Evolutionary conservation across 2,329 filamentous ascomycete genomes (phyloP).

Genomic region (Colletotrichum destructivum): DNA sequence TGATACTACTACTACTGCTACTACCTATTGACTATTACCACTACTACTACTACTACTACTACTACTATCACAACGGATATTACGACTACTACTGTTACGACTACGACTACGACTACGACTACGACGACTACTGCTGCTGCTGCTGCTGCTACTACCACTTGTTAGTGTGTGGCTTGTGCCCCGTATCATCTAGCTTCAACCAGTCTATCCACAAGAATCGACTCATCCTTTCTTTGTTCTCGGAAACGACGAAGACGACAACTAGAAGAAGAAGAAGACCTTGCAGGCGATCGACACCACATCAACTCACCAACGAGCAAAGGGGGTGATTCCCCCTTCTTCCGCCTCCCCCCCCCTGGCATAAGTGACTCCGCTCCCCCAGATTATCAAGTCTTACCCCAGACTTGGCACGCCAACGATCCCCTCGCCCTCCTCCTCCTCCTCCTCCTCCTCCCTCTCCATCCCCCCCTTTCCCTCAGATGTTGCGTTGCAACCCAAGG

Average conservation of each 20-base stretch:
- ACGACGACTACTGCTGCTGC: no score
- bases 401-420: constrained; percentile 32
- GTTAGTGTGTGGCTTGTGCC: not conserved
- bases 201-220: not conserved
- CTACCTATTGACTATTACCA: no score
- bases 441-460: no score
- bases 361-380: constrained; percentile 29
- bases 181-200: not conserved
- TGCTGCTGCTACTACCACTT: not conserved
- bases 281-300: no score
- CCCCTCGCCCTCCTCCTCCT: not conserved
- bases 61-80: no score
- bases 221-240: not conserved
- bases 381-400: constrained; percentile 37
- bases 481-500: constrained; percentile 36
- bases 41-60: no score
- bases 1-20: not conserved
- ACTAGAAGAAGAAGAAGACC: not conserved
- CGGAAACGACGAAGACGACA: not conserved
- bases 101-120: no score
- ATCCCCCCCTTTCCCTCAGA: not conserved
- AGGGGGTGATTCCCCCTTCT: not conserved
- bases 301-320: not conserved
- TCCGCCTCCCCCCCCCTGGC: not conserved
- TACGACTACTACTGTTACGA: no score